A percentile compares a stretch with the other conserved stretches of the same genome.
Evolutionary conservation across 352 stramenopile species (phyloP).

Genomic region (Pythium diclinum): DNA sequence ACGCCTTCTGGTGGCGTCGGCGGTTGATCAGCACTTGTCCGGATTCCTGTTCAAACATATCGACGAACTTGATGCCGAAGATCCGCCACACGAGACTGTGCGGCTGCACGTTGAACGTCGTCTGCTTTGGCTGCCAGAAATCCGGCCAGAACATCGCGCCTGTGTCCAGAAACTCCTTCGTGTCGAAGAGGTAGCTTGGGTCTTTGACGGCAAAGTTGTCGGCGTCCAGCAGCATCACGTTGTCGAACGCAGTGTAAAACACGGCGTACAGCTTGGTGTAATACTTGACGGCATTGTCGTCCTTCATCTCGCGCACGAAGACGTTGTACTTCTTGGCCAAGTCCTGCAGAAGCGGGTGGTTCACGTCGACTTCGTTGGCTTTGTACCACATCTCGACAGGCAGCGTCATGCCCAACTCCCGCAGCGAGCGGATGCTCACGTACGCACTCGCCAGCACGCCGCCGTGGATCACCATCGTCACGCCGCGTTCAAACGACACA

Average conservation of each 20-base stretch:
- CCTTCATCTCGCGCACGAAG: slow-evolving; percentile 60
- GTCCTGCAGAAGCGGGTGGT: slow-evolving; percentile 41
- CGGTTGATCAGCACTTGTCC: slow-evolving; percentile 68
- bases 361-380: slow-evolving; percentile 37
- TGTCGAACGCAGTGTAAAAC: slow-evolving; percentile 73
- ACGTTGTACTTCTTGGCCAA: slow-evolving; percentile 37
- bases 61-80: slow-evolving; percentile 44
- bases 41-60: slow-evolving; percentile 71
- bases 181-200: slow-evolving; percentile 65
- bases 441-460: slow-evolving; percentile 42
- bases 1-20: slow-evolving; percentile 30
- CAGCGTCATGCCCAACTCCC: slow-evolving; percentile 40
- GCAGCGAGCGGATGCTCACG: slow-evolving; percentile 41
- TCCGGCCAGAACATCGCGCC: slow-evolving; percentile 82
- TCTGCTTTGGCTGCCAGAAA: slow-evolving; percentile 63
- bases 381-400: slow-evolving; percentile 76
- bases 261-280: slow-evolving; percentile 76
- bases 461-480: slow-evolving; percentile 32
- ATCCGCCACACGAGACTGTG: slow-evolving; percentile 63
- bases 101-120: slow-evolving; percentile 75
- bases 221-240: slow-evolving; percentile 70
- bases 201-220: slow-evolving; percentile 73
- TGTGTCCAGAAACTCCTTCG: slow-evolving; percentile 34
- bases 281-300: slow-evolving; percentile 45
- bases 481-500: slow-evolving; percentile 29